Base-by-base conservation (phyloP, 805 yeast genomes). In the Clavispora vitiphila region DNA sequence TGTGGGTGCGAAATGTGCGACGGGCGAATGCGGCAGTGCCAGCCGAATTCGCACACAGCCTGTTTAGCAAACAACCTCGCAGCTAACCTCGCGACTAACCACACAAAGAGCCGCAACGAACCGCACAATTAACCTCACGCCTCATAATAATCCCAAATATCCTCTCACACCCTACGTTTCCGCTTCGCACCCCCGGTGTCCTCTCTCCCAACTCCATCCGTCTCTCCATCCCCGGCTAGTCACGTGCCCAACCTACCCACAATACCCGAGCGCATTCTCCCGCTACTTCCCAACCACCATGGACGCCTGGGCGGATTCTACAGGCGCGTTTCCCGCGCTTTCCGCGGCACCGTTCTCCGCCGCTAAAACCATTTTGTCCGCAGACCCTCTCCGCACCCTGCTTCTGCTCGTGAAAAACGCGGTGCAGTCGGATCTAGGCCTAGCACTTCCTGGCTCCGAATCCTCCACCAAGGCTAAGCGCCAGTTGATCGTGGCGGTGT, bases 401-500 rank as follows among this genome's bases (percentile, higher is more conserved):
- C 25, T 37, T 20, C 34, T 37, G 15, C 34, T 16, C 19, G 29
- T 19, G 14, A 37, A 37, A 12, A 19, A 27, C 15, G n/a, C 39
- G 8, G 22, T 37, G 9, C 39, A 26, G 34, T n/a, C 21, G 3
- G 31, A 18, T 10, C 22, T 37, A 2, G 39, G 29, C 18, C 11
- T 18, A 8, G 20, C 34, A 2, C 18, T 24, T 5, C 12, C 20
- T 9, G 29, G 9, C 22, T 14, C 34, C 21, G 32, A 14, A 20
- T 16, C 40, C 24, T 32, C 31, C 25, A 20, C 14, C 42, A 44
- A 47, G 16, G n/a, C 54, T 9, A 37, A 55, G 4, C 43, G 54
- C 12, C 62, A 58, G 43, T 45, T 69, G 14, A 50, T 62, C 41
- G 45, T 60, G 18, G 65, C 71, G 3, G 56, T 65, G 9, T 60